Evolutionary conservation across 305 asterid genomes (phyloP).

Genomic region (Rubia balearica): DNA sequence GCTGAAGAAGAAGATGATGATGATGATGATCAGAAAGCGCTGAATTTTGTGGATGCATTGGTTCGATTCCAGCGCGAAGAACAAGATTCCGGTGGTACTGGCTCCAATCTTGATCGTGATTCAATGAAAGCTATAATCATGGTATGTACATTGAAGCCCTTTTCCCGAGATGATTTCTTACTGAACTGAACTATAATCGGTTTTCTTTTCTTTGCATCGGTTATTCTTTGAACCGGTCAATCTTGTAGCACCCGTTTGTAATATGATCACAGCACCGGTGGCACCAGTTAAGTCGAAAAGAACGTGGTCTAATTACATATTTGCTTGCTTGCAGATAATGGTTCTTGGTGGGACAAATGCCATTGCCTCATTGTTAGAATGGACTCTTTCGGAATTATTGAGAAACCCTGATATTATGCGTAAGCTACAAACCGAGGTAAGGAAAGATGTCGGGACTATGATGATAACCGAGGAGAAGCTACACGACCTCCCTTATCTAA

Average conservation of each 20-base stretch:
- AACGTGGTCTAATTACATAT: too few relatives aligned
- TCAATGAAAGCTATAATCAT: constrained; percentile 2
- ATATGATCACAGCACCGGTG: too few relatives aligned
- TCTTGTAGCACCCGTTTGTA: not conserved
- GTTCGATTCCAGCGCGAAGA: constrained; percentile 7
- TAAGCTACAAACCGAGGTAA: constrained; percentile 5
- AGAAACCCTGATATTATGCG: not conserved
- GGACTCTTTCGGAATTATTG: constrained; percentile 5
- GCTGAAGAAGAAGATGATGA: not conserved
- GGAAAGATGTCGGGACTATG: not conserved
- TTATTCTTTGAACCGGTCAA: not conserved
- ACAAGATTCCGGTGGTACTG: not conserved
- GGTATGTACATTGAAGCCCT: not conserved
- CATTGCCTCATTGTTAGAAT: not conserved
- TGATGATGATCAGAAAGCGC: not conserved
- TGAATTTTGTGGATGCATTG: constrained; percentile 16
- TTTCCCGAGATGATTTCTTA: too few relatives aligned
- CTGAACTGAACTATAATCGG: not conserved
- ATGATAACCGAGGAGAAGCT: not conserved
- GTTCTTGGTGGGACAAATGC: constrained; percentile 6
- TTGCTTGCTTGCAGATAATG: not conserved
- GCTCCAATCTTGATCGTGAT: not conserved
- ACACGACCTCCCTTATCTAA: not conserved
- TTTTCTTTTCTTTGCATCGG: not conserved
- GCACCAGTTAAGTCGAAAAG: too few relatives aligned